Conservation (phyloP, 1,284 basidiomycete genomes). For the Volvariella surrecta region DNA sequence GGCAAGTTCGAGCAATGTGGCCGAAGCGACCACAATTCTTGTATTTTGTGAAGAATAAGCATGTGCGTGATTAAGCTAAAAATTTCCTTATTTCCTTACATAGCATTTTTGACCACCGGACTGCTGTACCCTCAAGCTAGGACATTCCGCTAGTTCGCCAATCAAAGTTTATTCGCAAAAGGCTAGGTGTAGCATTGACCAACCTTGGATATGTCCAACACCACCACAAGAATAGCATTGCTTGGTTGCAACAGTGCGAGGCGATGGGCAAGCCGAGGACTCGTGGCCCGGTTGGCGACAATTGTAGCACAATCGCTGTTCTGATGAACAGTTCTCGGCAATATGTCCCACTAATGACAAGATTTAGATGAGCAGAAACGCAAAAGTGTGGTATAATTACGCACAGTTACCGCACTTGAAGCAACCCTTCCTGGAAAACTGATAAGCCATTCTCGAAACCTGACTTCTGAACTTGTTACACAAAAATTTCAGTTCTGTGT, state of each 20-base stretch:
- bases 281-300: slow-evolving; percentile 88
- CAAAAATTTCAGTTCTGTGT: neutral
- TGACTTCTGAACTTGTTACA: slow-evolving; percentile 17
- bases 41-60: slow-evolving; percentile 9
- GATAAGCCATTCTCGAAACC: slow-evolving; percentile 56
- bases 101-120: slow-evolving; percentile 74
- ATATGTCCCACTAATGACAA: slow-evolving; percentile 70
- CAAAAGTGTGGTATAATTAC: slow-evolving; percentile 23
- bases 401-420: slow-evolving; percentile 80
- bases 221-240: slow-evolving; percentile 43
- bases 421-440: slow-evolving; percentile 76
- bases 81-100: slow-evolving; percentile 33
- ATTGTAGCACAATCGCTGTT: slow-evolving; percentile 86
- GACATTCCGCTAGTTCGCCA: slow-evolving; percentile 63
- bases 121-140: slow-evolving; percentile 61
- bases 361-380: slow-evolving; percentile 8
- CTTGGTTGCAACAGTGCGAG: slow-evolving; percentile 64
- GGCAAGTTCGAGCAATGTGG: slow-evolving; percentile 71
- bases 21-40: slow-evolving; percentile 73
- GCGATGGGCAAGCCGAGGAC: slow-evolving; percentile 79
- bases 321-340: slow-evolving; percentile 83
- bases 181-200: no score
- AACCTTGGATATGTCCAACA: slow-evolving; percentile 46
- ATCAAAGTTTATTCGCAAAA: no score
- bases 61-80: slow-evolving; percentile 8